Percentiles rank a stretch among this genome's conserved stretches.
Conservation (phyloP, 2,329 filamentous ascomycete genomes). For the Penicillium paneum region DNA sequence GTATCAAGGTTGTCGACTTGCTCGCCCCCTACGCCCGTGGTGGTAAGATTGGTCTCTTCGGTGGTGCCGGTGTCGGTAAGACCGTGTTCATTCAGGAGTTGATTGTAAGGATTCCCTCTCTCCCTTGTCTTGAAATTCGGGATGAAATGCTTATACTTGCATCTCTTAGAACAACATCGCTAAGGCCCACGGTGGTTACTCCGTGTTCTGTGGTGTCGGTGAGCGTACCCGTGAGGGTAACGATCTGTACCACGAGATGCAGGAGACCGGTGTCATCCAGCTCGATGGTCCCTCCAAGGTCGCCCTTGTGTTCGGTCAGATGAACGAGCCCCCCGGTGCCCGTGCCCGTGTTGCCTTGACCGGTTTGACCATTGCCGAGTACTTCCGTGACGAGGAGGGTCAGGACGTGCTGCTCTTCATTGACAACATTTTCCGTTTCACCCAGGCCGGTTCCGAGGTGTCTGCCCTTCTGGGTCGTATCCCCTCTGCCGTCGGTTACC, state of each 20-base stretch:
- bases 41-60: conserved; percentile 99
- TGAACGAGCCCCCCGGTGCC: conserved; percentile 99
- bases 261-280: conserved; percentile 99
- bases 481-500: conserved; percentile 99
- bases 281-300: conserved; percentile 99
- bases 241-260: conserved; percentile 99
- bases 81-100: conserved; percentile 99
- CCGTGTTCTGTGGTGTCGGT: conserved; percentile 99
- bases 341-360: conserved; percentile 99
- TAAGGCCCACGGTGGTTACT: conserved; percentile 99
- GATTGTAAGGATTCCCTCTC: conserved; percentile 60
- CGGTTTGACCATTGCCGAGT: conserved; percentile 66
- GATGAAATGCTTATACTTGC: background rate
- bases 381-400: conserved; percentile 76
- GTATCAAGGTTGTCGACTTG: conserved; percentile 99
- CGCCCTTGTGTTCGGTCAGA: conserved; percentile 98
- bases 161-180: conserved; percentile 90
- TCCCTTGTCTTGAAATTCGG: background rate
- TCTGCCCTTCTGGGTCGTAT: conserved; percentile 99
- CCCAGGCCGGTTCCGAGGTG: conserved; percentile 99
- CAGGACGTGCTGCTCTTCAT: conserved; percentile 99
- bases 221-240: conserved; percentile 99
- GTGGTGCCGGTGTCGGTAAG: conserved; percentile 99
- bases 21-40: conserved; percentile 99
- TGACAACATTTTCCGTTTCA: conserved; percentile 99